phyloP scores from a whole-genome alignment of 768 basidiomycete species.

The Mycena haematopus region DNA sequence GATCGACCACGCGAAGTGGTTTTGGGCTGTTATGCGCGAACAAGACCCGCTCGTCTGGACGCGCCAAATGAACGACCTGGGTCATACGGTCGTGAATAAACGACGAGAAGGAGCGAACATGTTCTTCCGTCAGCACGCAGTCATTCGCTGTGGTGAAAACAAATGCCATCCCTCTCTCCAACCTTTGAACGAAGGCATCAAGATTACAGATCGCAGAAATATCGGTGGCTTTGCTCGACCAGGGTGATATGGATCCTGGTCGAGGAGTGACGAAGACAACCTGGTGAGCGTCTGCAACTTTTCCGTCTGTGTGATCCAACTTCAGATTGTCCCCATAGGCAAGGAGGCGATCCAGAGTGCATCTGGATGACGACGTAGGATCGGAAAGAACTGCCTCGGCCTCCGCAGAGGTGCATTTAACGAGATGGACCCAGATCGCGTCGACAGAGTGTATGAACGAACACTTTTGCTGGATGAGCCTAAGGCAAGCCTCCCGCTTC shows the following conservation, averaged over 20 bases:
- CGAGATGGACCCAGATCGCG: conserved; percentile 85
- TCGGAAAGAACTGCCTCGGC: conserved; percentile 56
- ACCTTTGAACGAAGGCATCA: conserved; percentile 68
- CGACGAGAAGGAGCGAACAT: conserved; percentile 64
- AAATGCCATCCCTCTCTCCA: conserved; percentile 86
- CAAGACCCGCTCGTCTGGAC: conserved; percentile 63
- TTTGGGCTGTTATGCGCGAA: conserved; percentile 69
- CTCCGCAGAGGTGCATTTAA: conserved; percentile 61
- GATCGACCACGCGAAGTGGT: conserved; percentile 74
- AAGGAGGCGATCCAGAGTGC: conserved; percentile 73
- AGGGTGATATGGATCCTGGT: conserved; percentile 93
- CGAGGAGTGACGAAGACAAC: conserved; percentile 81
- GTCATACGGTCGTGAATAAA: conserved; percentile 98
- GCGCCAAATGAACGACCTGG: conserved; percentile 66
- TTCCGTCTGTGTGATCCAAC: conserved; percentile 48
- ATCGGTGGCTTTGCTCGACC: conserved; percentile 99
- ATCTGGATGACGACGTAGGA: conserved; percentile 49
- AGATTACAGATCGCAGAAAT: conserved; percentile 90
- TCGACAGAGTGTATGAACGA: conserved; percentile 73
- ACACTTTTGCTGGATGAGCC: conserved; percentile 57
- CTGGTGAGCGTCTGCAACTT: conserved; percentile 45
- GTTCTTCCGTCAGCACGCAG: conserved; percentile 47
- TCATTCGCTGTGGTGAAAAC: conserved; percentile 57
- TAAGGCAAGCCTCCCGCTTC: conserved; percentile 72
- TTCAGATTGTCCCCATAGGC: conserved; percentile 83